phyloP scores from a whole-genome alignment of 2,329 filamentous ascomycete species.

The Magnaporthiopsis poae region DNA sequence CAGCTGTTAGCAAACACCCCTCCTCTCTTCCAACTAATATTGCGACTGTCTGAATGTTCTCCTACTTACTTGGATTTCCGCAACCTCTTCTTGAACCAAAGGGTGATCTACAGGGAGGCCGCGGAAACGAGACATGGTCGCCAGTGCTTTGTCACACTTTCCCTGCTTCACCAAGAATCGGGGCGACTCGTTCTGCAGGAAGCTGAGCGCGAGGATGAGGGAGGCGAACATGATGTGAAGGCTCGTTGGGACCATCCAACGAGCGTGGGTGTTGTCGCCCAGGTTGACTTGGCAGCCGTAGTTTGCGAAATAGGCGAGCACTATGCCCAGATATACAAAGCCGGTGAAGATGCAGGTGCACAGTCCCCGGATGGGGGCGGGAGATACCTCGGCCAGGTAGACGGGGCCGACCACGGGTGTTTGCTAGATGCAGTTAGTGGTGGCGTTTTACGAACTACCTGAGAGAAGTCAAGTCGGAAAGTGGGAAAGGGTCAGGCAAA shows the following conservation, averaged over 20 bases:
- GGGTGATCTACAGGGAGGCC: conserved; percentile 47
- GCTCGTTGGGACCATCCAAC: conserved; percentile 55
- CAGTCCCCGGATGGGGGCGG: conserved; percentile 57
- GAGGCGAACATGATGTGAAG: conserved; percentile 68
- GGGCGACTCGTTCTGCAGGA: conserved; percentile 58
- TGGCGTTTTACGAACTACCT: background rate
- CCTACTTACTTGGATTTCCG: conserved; percentile 38
- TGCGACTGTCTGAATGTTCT: background rate
- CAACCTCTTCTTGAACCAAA: conserved; percentile 51
- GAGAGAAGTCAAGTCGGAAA: background rate
- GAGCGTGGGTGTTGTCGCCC: conserved; percentile 31
- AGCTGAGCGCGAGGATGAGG: conserved; percentile 58
- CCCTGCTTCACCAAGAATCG: conserved; percentile 59
- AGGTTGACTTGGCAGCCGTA: conserved; percentile 46
- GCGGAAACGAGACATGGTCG: conserved; percentile 46
- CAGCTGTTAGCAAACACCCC: conserved; percentile 14
- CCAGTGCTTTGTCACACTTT: conserved; percentile 45
- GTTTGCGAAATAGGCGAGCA: conserved; percentile 66
- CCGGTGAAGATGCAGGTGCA: conserved; percentile 61
- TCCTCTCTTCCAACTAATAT: background rate
- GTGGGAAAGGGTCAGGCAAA: background rate
- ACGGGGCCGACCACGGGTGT: conserved; percentile 33
- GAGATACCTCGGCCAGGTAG: conserved; percentile 62
- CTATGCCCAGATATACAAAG: conserved; percentile 64
- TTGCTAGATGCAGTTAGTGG: conserved; percentile 20